Conservation (phyloP, 108 stramenopile genomes). For the Mayamaea pseudoterrestris region DNA sequence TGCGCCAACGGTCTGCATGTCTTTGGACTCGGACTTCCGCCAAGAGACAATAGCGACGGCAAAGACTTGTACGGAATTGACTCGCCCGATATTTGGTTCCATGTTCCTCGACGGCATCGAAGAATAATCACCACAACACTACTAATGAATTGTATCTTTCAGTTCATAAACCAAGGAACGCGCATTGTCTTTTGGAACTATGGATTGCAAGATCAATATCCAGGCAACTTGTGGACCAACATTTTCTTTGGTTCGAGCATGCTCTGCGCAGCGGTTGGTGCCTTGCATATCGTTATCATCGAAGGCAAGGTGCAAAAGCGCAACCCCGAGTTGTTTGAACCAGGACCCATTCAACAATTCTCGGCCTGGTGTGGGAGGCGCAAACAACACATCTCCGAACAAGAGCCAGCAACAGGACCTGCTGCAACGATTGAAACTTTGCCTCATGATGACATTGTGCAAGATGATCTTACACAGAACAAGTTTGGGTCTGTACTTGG, state of each 20-base stretch:
- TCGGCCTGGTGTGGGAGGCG: too few relatives aligned
- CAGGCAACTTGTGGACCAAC: constrained; percentile 16
- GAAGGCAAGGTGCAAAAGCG: too few relatives aligned
- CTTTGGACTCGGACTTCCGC: neutral
- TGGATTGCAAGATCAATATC: neutral
- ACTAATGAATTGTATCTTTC: constrained; percentile 9
- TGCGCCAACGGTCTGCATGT: constrained; percentile 7
- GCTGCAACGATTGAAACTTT: too few relatives aligned
- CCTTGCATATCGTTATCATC: neutral
- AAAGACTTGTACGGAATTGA: constrained; percentile 13
- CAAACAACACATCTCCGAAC: too few relatives aligned
- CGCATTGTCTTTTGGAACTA: constrained; percentile 11
- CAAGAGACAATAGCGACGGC: constrained; percentile 2
- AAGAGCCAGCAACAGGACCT: too few relatives aligned
- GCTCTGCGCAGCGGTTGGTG: constrained; percentile 4
- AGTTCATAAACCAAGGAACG: constrained; percentile 18
- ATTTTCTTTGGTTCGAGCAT: constrained; percentile 13
- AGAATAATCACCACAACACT: constrained; percentile 1
- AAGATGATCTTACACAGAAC: too few relatives aligned
- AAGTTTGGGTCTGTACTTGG: too few relatives aligned
- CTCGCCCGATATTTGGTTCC: constrained; percentile 16
- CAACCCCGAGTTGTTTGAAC: too few relatives aligned
- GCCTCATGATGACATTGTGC: too few relatives aligned
- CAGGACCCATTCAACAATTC: too few relatives aligned
- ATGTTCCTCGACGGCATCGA: constrained; percentile 3